phyloP scores from a whole-genome alignment of 805 yeast genomes.

The Myxozyma melibiosi region DNA sequence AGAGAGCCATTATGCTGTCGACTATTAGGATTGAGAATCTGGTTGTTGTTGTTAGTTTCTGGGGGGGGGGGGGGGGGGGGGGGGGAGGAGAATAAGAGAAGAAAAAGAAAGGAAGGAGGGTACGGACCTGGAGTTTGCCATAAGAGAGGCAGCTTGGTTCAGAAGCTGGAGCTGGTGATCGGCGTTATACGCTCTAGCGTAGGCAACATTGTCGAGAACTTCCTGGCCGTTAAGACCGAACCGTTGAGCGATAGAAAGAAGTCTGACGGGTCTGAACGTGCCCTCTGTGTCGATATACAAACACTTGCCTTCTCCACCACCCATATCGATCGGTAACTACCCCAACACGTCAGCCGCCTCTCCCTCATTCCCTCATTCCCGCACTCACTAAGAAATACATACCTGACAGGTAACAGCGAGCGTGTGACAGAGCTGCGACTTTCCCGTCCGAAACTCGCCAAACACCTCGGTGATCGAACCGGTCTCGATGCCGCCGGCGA shows the following conservation, averaged over 20 bases:
- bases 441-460: slow-evolving; percentile 98
- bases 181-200: slow-evolving; percentile 95
- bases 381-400: background rate
- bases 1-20: slow-evolving; percentile 96
- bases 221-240: slow-evolving; percentile 91
- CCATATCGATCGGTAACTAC: slow-evolving; percentile 86
- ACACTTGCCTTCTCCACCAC: slow-evolving; percentile 98
- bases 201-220: slow-evolving; percentile 95
- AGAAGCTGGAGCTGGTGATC: slow-evolving; percentile 90
- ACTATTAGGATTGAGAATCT: slow-evolving; percentile 80
- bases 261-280: slow-evolving; percentile 88
- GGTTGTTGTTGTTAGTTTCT: background rate
- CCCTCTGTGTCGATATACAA: slow-evolving; percentile 96
- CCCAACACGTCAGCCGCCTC: too few relatives aligned
- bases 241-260: slow-evolving; percentile 86
- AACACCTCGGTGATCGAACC: slow-evolving; percentile 95
- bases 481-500: slow-evolving; percentile 97
- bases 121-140: slow-evolving; percentile 76
- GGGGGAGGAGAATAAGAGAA: too few relatives aligned
- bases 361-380: too few relatives aligned
- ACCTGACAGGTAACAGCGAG: slow-evolving; percentile 91
- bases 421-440: slow-evolving; percentile 95
- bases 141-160: slow-evolving; percentile 90
- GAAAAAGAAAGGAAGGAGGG: background rate
- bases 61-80: too few relatives aligned